These are phyloP conservation scores for Lecanoromycetidae sp. DNA, from an alignment of 2,329 filamentous ascomycete genomes.

Conservation along the genomic window DNA sequence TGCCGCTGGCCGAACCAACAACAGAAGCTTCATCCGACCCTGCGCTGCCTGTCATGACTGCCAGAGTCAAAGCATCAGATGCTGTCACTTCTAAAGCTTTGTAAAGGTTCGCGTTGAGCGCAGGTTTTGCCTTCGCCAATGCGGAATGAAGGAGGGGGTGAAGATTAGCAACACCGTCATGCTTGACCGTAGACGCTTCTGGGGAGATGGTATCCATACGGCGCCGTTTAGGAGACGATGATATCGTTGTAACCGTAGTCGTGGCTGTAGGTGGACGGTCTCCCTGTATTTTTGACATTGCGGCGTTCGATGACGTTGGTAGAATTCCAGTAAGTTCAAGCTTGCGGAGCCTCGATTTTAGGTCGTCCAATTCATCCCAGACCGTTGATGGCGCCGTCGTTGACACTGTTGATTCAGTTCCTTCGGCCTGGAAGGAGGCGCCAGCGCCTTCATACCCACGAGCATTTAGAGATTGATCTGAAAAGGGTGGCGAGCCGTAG, in stretches of 20 bases:
- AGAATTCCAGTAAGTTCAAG: constrained; percentile 83
- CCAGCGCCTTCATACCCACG: neutral
- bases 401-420: constrained; percentile 76
- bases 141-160: constrained; percentile 74
- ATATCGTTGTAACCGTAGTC: constrained; percentile 81
- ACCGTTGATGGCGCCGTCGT: constrained; percentile 84
- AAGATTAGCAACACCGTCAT: constrained; percentile 31
- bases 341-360: constrained; percentile 84
- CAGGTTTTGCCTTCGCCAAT: constrained; percentile 60
- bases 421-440: constrained; percentile 35
- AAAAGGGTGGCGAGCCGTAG: constrained; percentile 9
- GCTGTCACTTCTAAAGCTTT: constrained; percentile 69
- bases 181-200: constrained; percentile 26
- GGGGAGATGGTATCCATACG: constrained; percentile 37
- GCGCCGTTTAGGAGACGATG: constrained; percentile 70
- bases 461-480: neutral
- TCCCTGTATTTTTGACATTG: constrained; percentile 43
- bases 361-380: constrained; percentile 92
- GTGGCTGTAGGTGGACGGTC: constrained; percentile 84
- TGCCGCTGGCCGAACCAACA: constrained; percentile 29
- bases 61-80: constrained; percentile 66
- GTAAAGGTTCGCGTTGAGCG: constrained; percentile 61
- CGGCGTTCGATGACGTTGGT: constrained; percentile 68
- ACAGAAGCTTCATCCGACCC: constrained; percentile 43
- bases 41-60: constrained; percentile 61